Evolutionary conservation across 2,329 filamentous ascomycete species (phyloP).

Genomic region (Bipolaris cookei): DNA sequence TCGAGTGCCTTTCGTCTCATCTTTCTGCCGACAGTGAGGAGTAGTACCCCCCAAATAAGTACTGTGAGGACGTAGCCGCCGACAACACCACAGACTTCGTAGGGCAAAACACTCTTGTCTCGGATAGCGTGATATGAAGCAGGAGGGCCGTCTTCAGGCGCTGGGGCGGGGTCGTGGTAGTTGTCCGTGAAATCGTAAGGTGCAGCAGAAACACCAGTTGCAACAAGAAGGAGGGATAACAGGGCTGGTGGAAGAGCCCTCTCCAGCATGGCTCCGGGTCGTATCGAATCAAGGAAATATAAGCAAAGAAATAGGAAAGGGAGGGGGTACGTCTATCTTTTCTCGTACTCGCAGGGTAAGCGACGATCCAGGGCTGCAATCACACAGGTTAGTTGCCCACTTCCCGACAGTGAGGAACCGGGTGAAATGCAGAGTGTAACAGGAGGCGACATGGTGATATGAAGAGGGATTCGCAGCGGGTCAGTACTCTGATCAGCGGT

Average conservation of each 20-base stretch:
- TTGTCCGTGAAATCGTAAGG: constrained; percentile 37
- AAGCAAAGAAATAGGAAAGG: constrained; percentile 12
- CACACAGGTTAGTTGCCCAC: constrained; percentile 17
- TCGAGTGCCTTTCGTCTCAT: constrained; percentile 56
- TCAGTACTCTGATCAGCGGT: constrained; percentile 29
- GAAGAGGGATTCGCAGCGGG: constrained; percentile 27
- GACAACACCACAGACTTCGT: constrained; percentile 82
- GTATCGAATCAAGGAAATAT: constrained; percentile 5
- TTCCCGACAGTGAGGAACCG: constrained; percentile 33
- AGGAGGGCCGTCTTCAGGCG: constrained; percentile 40
- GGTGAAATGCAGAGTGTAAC: constrained; percentile 30
- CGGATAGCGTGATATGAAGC: constrained; percentile 38
- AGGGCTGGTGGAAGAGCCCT: constrained; percentile 34
- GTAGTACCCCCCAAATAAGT: constrained; percentile 70
- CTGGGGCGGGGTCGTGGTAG: constrained; percentile 35
- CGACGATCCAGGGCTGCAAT: constrained; percentile 23
- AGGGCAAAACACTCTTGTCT: constrained; percentile 68
- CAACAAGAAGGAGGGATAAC: constrained; percentile 36
- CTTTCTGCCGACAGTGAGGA: constrained; percentile 56
- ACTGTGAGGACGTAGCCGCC: constrained; percentile 82
- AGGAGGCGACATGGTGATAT: constrained; percentile 38
- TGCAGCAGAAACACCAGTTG: constrained; percentile 30
- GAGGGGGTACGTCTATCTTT: constrained; percentile 15
- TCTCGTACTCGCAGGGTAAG: constrained; percentile 12
- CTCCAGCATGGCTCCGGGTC: constrained; percentile 35